Conservation (phyloP, 179 eudicot genomes). For the Pouteria campechiana region DNA sequence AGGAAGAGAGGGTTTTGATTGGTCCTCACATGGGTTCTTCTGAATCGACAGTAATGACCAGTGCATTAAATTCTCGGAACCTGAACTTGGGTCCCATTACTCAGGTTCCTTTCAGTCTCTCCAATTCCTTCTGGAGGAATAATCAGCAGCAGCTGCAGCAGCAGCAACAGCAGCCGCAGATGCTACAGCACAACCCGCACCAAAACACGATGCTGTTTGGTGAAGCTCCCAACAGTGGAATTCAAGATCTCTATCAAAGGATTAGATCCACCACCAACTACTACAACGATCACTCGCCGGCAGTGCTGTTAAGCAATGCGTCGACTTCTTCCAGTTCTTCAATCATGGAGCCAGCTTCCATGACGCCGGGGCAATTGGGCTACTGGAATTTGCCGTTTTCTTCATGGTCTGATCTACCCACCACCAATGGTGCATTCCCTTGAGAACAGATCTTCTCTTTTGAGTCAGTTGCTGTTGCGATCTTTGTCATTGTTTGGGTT, state of each 20-base stretch:
- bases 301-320: constrained; percentile 3
- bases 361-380: constrained; percentile 23
- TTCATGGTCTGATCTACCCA: constrained; percentile 47
- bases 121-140: constrained; percentile 26
- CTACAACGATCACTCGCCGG: constrained; percentile 17
- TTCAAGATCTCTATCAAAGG: constrained; percentile 48
- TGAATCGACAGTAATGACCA: not conserved
- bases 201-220: constrained; percentile 18
- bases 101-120: constrained; percentile 12
- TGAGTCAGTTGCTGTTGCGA: too few species aligned
- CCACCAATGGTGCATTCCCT: constrained; percentile 57
- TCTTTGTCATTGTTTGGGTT: too few species aligned
- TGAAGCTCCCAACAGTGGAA: constrained; percentile 25
- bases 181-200: constrained; percentile 8
- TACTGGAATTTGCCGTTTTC: constrained; percentile 34
- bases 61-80: constrained; percentile 8
- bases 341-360: constrained; percentile 34
- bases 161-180: constrained; percentile 9
- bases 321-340: constrained; percentile 21
- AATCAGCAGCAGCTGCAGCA: constrained; percentile 3
- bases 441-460: not conserved
- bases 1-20: constrained; percentile 12
- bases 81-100: constrained; percentile 28
- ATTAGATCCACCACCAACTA: constrained; percentile 32
- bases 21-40: constrained; percentile 13